Conservation (phyloP, 768 basidiomycete species). For the Rhodotorula toruloides region DNA sequence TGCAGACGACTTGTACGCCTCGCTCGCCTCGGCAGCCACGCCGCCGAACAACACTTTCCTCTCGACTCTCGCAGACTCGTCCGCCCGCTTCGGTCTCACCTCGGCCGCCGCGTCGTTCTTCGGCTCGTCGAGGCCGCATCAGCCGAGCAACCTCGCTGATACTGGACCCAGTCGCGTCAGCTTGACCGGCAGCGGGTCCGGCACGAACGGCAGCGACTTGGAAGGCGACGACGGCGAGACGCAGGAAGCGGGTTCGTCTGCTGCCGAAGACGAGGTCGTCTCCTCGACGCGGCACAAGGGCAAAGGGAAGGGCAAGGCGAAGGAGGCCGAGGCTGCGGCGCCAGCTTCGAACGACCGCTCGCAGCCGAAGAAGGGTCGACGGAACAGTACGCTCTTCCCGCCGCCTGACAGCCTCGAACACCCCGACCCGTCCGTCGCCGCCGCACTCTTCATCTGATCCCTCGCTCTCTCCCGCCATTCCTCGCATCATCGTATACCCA, state of each 20-base stretch:
- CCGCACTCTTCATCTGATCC: slow-evolving; percentile 1
- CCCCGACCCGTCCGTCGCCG: background rate
- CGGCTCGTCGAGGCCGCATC: background rate
- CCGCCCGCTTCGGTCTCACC: too few species aligned
- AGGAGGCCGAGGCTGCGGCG: background rate
- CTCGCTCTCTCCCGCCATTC: too few species aligned
- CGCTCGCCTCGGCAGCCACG: slow-evolving; percentile 43
- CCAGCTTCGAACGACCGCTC: too few species aligned
- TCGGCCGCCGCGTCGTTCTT: background rate
- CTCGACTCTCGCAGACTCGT: slow-evolving; percentile 45
- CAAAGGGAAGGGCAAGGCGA: background rate
- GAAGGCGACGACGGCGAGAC: background rate
- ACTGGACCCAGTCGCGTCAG: background rate
- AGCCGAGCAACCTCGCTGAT: background rate
- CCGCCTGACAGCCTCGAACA: background rate
- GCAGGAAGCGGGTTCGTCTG: background rate
- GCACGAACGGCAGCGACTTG: background rate
- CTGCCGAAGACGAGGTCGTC: background rate
- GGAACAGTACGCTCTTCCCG: background rate
- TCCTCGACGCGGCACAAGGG: background rate
- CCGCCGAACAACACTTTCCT: slow-evolving; percentile 49
- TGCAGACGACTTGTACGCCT: slow-evolving; percentile 21
- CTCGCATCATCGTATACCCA: background rate
- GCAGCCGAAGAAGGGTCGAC: background rate
- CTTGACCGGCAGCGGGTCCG: background rate